Base-by-base conservation (phyloP, 1,139 yeast species). In the Yamadazyma friedrichii region DNA sequence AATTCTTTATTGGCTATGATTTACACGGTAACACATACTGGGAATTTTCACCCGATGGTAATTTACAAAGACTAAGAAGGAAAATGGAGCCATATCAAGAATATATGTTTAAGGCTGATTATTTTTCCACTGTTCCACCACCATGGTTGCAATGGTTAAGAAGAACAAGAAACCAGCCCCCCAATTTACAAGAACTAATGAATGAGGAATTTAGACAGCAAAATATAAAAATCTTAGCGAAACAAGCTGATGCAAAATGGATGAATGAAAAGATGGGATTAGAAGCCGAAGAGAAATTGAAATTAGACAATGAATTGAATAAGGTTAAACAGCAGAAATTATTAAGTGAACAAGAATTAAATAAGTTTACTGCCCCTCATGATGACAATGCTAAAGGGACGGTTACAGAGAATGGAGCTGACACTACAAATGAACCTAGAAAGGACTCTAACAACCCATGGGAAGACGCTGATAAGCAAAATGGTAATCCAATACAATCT, bases 91-190 rank as follows among this genome's bases (percentile, higher is more conserved):
- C 83, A 1, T 61, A 57, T 42, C 55, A 61, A 41, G 61, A 62
- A 33, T 62, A 66, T 40, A 50, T 66, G 5, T 73, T 71, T 55
- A 64, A 76, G 42, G 75, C 68, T 6, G 82, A 78, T 49, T 78
- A 78, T 49, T 76, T 70, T 49, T 53, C 58, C 8, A 69, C 73
- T 3, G 66, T 77, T 0, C 83, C 82, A 12, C 82, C 93, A 1
- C 91, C 82, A 54, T 87, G 95, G 95, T 65, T 78, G 33, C 91
- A 84, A 56, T 87, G 95, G 95, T 67, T 88, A 17, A 61, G 94
- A 39, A 69, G 79, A 51, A 80, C 88, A 1, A 68, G 95, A 39
- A 62, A 68, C 1, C 55, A 62, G 1, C 71, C 82, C 2, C 95
- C 95, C 0, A 68, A 81, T 1, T 54, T 87, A 28, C 70, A 74